Conservation (phyloP, 2,329 filamentous ascomycete genomes). For the Ophiocordyceps robertsii region DNA sequence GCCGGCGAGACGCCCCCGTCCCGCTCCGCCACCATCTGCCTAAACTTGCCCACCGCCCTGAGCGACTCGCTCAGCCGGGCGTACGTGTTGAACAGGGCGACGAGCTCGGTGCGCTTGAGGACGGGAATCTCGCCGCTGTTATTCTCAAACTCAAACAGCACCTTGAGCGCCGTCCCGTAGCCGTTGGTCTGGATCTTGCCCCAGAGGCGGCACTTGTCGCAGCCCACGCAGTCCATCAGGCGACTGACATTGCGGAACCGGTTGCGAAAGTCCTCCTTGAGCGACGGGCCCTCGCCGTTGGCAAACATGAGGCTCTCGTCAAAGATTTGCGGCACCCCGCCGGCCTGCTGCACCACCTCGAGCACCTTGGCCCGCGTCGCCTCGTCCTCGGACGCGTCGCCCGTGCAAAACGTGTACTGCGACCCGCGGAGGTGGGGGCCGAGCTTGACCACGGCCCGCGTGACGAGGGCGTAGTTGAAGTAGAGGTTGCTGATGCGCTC, state of each 20-base stretch:
- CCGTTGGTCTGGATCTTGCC: conserved; percentile 92
- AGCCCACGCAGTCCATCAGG: conserved; percentile 97
- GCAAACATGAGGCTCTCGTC: conserved; percentile 95
- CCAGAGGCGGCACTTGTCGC: conserved; percentile 97
- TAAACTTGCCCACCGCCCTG: conserved; percentile 60
- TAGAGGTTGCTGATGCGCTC: conserved; percentile 95
- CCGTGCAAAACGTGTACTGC: conserved; percentile 83
- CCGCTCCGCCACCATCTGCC: conserved; percentile 30
- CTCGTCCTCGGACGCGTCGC: conserved; percentile 65
- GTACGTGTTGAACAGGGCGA: conserved; percentile 89
- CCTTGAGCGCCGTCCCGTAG: conserved; percentile 88
- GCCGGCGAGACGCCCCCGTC: conserved; percentile 2
- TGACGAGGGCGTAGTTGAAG: conserved; percentile 96
- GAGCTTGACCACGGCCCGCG: conserved; percentile 82
- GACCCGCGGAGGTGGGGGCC: conserved; percentile 56
- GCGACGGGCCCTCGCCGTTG: conserved; percentile 54
- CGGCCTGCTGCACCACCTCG: conserved; percentile 57
- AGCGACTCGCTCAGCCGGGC: conserved; percentile 75
- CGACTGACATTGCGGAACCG: conserved; percentile 94
- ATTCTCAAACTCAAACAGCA: conserved; percentile 85
- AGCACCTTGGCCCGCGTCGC: conserved; percentile 72
- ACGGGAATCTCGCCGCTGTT: conserved; percentile 50
- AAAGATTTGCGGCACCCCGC: conserved; percentile 67
- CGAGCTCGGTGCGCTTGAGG: conserved; percentile 79
- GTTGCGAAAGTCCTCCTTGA: conserved; percentile 96